Evolutionary conservation across 805 yeast genomes (phyloP).

Genomic region (Millerozyma acaciae): DNA sequence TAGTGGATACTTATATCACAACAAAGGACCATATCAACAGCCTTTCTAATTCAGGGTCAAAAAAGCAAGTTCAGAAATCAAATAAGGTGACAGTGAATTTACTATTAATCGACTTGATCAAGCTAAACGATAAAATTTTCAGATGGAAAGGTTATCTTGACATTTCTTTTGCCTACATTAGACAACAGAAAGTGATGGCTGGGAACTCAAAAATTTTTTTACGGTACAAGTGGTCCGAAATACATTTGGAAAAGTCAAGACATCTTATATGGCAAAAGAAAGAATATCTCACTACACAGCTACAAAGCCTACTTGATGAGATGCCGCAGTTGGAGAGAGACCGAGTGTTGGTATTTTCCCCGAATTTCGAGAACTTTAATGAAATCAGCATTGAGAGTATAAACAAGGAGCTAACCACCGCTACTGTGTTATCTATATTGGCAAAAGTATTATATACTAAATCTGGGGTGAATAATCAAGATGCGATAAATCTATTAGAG

Average conservation of each 20-base stretch:
- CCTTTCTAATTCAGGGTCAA: slow-evolving; percentile 15
- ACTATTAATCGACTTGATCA: slow-evolving; percentile 33
- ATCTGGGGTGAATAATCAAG: slow-evolving; percentile 24
- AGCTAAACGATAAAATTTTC: slow-evolving; percentile 39
- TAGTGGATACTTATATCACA: slow-evolving; percentile 40
- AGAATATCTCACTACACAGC: slow-evolving; percentile 19
- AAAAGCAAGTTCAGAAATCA: slow-evolving; percentile 17
- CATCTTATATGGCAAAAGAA: slow-evolving; percentile 29
- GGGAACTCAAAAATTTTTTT: background rate
- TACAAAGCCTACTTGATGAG: slow-evolving; percentile 14
- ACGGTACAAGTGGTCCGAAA: slow-evolving; percentile 36
- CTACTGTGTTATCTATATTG: slow-evolving; percentile 65
- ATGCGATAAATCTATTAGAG: slow-evolving; percentile 42
- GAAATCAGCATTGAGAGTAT: slow-evolving; percentile 48
- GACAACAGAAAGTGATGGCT: background rate
- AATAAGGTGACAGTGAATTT: slow-evolving; percentile 28
- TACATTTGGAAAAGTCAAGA: slow-evolving; percentile 23
- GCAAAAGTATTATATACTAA: slow-evolving; percentile 44
- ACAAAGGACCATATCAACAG: slow-evolving; percentile 23
- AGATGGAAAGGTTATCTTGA: slow-evolving; percentile 47
- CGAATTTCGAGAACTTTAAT: slow-evolving; percentile 61
- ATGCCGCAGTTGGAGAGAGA: slow-evolving; percentile 4
- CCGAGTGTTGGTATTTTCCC: slow-evolving; percentile 36
- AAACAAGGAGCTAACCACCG: slow-evolving; percentile 61
- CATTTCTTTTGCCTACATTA: slow-evolving; percentile 14